Evolutionary conservation across 1,284 basidiomycete genomes (phyloP), one percentile per base, ranked within the genome.

Genomic region (Termitomyces sp.): DNA sequence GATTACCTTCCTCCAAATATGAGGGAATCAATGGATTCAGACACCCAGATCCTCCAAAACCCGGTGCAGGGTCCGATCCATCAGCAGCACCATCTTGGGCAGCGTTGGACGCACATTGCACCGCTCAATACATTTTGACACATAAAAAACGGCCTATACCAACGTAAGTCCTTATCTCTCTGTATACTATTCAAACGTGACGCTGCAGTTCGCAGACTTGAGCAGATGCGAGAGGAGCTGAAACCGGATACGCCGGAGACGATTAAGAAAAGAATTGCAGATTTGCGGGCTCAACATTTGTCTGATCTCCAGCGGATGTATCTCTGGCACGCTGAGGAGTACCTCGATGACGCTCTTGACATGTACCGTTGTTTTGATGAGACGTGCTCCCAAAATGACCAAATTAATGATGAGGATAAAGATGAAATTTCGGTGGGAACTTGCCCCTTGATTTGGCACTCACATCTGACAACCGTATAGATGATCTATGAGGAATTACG

Each of bases 271-370:
- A 71, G 69, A 15, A 73, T 82, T 54, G 62, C 61, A 44, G 64
- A 68, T 21, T 63, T 77, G 45, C 69, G 72, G 52, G 54, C 63
- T 28, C 69, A 74, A 45, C 76, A 81, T 55, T 36, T 67, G 5
- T 62, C 66, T 24, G 74, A 81, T 56, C 67, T 83, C 3, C 67
- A 75, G 40, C 63, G 69, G 15, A 64, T 82, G 19, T 75, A 74
- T 55, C 56, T 57, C 19, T 69, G 73, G 51, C 76, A 80, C 10
- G 72, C 70, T 3, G 63, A 70, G 15, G 73, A 78, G 49, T 78
- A 78, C 50, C 60, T 61, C 28, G 67, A 74, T 28, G 75, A 77
- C 26, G 67, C 70, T 26, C 30, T 64, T 38, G 73, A 78, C 39
- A 67, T 67, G 19, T 69, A 68, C 33, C 44, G 56, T 15, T 65